phyloP scores from a whole-genome alignment of 768 basidiomycete genomes.

The Hericium rajendrae region DNA sequence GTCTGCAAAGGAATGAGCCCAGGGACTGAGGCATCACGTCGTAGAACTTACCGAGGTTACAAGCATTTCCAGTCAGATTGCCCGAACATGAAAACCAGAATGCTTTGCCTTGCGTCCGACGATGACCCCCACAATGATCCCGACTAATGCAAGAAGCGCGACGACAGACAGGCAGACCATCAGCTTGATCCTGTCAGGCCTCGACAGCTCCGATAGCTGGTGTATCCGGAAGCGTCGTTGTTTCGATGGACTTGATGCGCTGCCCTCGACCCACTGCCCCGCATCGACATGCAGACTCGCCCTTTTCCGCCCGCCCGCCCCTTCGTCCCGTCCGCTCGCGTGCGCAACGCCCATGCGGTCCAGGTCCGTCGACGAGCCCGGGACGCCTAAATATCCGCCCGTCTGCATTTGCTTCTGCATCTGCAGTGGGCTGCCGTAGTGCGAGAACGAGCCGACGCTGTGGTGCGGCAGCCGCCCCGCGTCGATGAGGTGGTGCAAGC shows the following conservation, averaged over 20 bases:
- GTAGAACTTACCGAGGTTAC: constrained; percentile 42
- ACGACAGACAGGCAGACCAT: constrained; percentile 8
- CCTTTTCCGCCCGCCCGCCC: constrained; percentile 3
- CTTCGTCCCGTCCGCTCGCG: constrained; percentile 2
- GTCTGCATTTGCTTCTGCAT: constrained; percentile 1
- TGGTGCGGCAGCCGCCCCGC: constrained; percentile 45
- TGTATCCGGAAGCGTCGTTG: not conserved
- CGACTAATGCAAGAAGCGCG: constrained; percentile 27
- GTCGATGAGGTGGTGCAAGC: constrained; percentile 39
- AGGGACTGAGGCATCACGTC: not conserved
- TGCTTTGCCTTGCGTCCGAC: constrained; percentile 21
- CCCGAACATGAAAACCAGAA: constrained; percentile 26
- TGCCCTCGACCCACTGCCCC: not conserved
- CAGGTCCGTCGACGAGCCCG: not conserved
- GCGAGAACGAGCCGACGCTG: constrained; percentile 23
- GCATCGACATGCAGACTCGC: not conserved
- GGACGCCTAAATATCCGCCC: not conserved
- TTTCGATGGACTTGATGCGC: not conserved
- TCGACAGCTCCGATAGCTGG: constrained; percentile 2
- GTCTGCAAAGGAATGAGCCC: constrained; percentile 28
- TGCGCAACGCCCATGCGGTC: not conserved
- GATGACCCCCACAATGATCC: constrained; percentile 36
- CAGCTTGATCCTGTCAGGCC: constrained; percentile 9
- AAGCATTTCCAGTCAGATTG: constrained; percentile 38
- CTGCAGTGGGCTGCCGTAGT: not conserved